Evolutionary conservation across 2,329 filamentous ascomycete genomes (phyloP).

Genomic region (Penicillium sp.): DNA sequence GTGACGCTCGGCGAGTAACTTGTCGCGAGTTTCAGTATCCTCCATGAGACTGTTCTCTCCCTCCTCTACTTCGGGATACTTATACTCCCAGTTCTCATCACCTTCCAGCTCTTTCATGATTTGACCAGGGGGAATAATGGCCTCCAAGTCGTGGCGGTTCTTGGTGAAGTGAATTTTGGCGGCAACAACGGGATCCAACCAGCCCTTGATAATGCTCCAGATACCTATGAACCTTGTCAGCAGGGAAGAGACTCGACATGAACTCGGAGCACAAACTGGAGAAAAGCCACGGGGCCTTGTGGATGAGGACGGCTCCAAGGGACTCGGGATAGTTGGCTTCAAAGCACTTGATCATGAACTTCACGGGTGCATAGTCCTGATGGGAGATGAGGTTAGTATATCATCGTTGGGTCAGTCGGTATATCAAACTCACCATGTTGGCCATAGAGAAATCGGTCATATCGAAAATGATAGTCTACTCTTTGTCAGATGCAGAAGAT

Average conservation of each 20-base stretch:
- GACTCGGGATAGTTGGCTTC: conserved; percentile 98
- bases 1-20: conserved; percentile 63
- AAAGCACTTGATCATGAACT: conserved; percentile 99
- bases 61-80: conserved; percentile 71
- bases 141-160: conserved; percentile 71
- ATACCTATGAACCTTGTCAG: conserved; percentile 59
- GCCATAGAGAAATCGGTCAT: conserved; percentile 91
- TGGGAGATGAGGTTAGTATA: neutral
- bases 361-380: conserved; percentile 89
- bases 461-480: conserved; percentile 88
- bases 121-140: conserved; percentile 68
- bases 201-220: conserved; percentile 92
- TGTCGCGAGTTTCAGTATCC: conserved; percentile 62
- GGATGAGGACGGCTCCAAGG: conserved; percentile 83
- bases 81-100: conserved; percentile 79
- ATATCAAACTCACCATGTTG: conserved; percentile 70
- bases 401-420: neutral
- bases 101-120: conserved; percentile 85
- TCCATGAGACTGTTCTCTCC: conserved; percentile 78
- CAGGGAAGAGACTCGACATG: neutral
- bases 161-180: conserved; percentile 92
- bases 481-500: neutral
- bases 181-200: conserved; percentile 95
- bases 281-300: conserved; percentile 97
- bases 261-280: conserved; percentile 60